These are phyloP conservation scores for Takashimella tepidaria DNA, from an alignment of 1,284 basidiomycete species.

Conservation along the genomic window DNA sequence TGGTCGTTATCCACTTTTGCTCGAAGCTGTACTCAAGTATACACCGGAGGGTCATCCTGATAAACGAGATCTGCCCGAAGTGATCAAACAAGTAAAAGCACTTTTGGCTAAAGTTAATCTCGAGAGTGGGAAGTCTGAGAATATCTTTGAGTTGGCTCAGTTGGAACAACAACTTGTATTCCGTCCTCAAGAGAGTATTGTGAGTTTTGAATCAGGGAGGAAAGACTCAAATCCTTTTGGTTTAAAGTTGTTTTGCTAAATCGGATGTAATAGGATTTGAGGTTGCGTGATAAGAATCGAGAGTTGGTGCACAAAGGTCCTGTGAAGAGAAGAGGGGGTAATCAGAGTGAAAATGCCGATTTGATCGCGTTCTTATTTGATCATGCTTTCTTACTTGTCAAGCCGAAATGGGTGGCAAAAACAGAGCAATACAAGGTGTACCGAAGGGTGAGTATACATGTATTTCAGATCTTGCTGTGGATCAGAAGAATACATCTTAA, in stretches of 20 bases:
- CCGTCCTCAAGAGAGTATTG: constrained; percentile 76
- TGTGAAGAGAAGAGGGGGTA: constrained; percentile 78
- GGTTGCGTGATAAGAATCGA: constrained; percentile 77
- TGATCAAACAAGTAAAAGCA: constrained; percentile 70
- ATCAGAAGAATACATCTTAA: neutral
- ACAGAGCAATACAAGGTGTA: constrained; percentile 92
- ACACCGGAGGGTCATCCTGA: constrained; percentile 89
- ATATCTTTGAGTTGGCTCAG: constrained; percentile 85
- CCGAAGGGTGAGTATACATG: constrained; percentile 62
- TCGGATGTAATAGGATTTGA: constrained; percentile 61
- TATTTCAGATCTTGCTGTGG: too few species aligned
- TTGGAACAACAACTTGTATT: constrained; percentile 83
- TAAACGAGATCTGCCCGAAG: constrained; percentile 72
- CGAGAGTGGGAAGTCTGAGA: constrained; percentile 88
- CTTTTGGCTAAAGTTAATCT: constrained; percentile 85
- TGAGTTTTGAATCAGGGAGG: constrained; percentile 49
- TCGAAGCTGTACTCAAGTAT: constrained; percentile 89
- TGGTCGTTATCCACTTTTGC: constrained; percentile 87
- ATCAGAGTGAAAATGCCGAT: constrained; percentile 74
- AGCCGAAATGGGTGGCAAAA: constrained; percentile 78
- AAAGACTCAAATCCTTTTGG: too few species aligned
- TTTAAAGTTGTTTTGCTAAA: too few species aligned
- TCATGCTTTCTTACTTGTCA: constrained; percentile 92
- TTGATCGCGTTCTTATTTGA: constrained; percentile 94
- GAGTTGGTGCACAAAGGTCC: constrained; percentile 93